A percentile compares a stretch with the other conserved stretches of the same genome.
Evolutionary conservation across 2,329 filamentous ascomycete genomes (phyloP).

Genomic region (Ascochyta lentis): DNA sequence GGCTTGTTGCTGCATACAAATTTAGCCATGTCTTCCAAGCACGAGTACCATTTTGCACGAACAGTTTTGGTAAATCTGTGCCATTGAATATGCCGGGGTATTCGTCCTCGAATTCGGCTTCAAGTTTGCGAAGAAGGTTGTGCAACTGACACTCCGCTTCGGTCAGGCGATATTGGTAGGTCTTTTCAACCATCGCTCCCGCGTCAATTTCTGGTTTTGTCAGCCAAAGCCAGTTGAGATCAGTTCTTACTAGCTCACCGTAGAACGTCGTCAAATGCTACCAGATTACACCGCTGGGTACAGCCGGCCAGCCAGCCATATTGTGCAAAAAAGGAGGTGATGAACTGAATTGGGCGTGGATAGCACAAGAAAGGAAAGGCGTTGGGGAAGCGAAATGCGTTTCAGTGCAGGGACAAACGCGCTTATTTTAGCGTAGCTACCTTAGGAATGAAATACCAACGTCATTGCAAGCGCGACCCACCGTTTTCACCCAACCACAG

Average conservation of each 20-base stretch:
- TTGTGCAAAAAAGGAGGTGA: background rate
- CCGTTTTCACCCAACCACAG: background rate
- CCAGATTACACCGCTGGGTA: background rate
- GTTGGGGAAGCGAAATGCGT: background rate
- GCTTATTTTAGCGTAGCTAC: background rate
- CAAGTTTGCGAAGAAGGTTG: background rate
- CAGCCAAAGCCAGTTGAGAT: no score
- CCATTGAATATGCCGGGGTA: background rate
- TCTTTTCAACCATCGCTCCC: background rate
- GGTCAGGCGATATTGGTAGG: background rate
- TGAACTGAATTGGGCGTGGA: no score
- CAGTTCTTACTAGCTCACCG: no score
- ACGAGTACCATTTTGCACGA: background rate
- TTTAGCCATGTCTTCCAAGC: background rate
- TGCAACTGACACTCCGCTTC: background rate
- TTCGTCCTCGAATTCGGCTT: background rate
- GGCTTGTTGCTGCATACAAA: background rate
- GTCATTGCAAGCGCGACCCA: background rate
- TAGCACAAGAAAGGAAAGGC: no score
- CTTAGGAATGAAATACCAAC: background rate
- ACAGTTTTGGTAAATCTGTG: background rate
- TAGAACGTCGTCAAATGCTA: background rate
- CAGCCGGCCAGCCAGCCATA: background rate
- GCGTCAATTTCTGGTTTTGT: background rate
- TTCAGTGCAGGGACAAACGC: background rate